A percentile compares a stretch with the other conserved stretches of the same genome.
These are phyloP conservation scores for Trametes villosa DNA, from an alignment of 768 basidiomycete genomes.

Conservation along the genomic window DNA sequence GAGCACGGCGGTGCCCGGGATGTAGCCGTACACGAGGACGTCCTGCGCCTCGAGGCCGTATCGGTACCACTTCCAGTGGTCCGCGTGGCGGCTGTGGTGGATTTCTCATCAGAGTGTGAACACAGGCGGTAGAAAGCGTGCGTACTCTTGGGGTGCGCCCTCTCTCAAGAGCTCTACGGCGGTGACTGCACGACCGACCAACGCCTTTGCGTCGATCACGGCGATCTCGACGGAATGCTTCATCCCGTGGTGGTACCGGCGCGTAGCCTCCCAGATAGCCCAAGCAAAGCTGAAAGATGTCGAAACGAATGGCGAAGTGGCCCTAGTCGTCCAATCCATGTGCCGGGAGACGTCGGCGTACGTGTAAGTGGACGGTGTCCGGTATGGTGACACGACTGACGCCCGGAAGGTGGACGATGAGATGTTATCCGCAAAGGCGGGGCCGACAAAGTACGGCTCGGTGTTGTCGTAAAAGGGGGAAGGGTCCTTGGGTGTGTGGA, in stretches of 20 bases:
- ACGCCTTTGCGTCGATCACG: conserved; percentile 68
- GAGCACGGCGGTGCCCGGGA: conserved; percentile 67
- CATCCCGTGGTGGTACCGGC: conserved; percentile 70
- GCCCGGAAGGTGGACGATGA: conserved; percentile 27
- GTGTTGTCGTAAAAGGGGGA: conserved; percentile 54
- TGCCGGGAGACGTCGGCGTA: conserved; percentile 70
- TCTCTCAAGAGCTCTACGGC: conserved; percentile 65
- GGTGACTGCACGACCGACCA: conserved; percentile 62
- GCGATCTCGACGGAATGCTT: conserved; percentile 83
- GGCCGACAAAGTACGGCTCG: conserved; percentile 72
- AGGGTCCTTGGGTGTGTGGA: conserved; percentile 72
- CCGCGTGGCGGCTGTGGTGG: conserved; percentile 56
- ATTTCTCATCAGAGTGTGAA: neutral
- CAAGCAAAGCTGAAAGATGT: conserved; percentile 82
- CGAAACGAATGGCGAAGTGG: conserved; percentile 70
- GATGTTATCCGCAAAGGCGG: conserved; percentile 55
- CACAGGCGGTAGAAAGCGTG: neutral
- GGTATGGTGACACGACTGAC: conserved; percentile 29
- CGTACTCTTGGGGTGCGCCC: conserved; percentile 60
- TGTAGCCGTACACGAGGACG: conserved; percentile 70
- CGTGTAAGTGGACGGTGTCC: conserved; percentile 39
- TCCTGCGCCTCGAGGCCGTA: conserved; percentile 77
- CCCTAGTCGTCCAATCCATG: conserved; percentile 80
- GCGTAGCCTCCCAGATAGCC: conserved; percentile 81
- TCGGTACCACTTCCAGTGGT: conserved; percentile 79